Evolutionary conservation across 257 asterid species (phyloP).

Genomic region (Solanum rostratum): DNA sequence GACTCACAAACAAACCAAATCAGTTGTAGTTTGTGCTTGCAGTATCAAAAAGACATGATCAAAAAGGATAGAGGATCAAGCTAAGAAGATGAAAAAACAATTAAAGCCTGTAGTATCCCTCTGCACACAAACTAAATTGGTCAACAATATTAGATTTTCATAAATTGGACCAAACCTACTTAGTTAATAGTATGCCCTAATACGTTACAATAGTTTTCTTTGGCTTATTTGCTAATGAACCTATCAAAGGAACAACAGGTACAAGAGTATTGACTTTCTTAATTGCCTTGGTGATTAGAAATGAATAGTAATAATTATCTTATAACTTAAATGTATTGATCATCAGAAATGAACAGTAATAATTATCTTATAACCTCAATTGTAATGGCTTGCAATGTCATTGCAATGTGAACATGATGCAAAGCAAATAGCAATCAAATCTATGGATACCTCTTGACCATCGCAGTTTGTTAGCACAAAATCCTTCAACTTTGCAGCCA

Average conservation of each 20-base stretch:
- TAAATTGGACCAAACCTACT: background rate
- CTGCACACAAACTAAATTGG: background rate
- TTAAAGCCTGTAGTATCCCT: background rate
- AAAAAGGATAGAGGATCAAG: background rate
- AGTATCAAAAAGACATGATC: background rate
- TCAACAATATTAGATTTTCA: background rate
- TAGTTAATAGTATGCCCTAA: background rate
- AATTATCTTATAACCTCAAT: background rate
- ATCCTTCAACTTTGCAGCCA: slow-evolving; percentile 85
- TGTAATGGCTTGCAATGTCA: background rate
- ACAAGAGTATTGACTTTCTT: background rate
- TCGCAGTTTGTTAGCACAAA: slow-evolving; percentile 49
- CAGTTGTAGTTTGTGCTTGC: background rate
- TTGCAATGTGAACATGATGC: background rate
- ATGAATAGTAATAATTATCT: background rate
- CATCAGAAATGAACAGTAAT: background rate
- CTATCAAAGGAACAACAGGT: background rate
- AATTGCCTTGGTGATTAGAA: background rate
- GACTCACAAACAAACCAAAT: background rate
- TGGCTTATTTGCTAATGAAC: background rate
- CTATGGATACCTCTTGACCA: slow-evolving; percentile 60
- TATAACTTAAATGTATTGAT: background rate
- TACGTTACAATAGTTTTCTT: background rate
- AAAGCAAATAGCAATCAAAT: background rate
- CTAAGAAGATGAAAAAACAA: background rate